phyloP scores from a whole-genome alignment of 2,329 filamentous ascomycete species.

The Calonectria multiphialidica region DNA sequence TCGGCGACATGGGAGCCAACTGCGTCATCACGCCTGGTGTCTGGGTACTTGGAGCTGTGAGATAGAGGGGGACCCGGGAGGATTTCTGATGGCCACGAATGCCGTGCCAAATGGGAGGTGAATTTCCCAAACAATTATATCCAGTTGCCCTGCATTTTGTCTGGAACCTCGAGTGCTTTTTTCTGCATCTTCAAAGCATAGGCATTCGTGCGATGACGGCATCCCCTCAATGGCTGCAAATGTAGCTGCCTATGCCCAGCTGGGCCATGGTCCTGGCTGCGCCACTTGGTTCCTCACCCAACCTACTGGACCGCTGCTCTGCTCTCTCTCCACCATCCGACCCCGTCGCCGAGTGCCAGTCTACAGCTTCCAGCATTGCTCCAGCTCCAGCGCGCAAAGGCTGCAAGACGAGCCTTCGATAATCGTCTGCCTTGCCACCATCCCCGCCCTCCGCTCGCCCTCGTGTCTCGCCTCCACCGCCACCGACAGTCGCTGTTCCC shows the following conservation, averaged over 20 bases:
- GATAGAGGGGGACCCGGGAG: constrained; percentile 14
- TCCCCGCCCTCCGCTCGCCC: not conserved
- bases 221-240: not conserved
- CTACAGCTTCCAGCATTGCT: constrained; percentile 6
- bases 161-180: not conserved
- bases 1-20: constrained; percentile 18
- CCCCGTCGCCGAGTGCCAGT: constrained; percentile 11
- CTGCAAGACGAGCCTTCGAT: not conserved
- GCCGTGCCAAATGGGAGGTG: too few relatives aligned
- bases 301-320: not conserved
- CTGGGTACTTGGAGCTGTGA: not conserved
- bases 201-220: not conserved
- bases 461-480: not conserved
- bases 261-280: constrained; percentile 11
- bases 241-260: not conserved
- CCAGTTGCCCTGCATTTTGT: not conserved
- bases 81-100: not conserved
- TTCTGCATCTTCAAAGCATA: not conserved
- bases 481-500: not conserved
- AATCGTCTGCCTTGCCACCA: constrained; percentile 6
- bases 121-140: not conserved
- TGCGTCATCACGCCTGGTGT: constrained; percentile 25
- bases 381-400: constrained; percentile 3
- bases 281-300: constrained; percentile 25
- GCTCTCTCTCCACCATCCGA: constrained; percentile 16